Evolutionary conservation across 192 early-diverging fungal genomes (phyloP), one percentile per base, ranked within the genome.

Genomic region (Coemansia sp.): DNA sequence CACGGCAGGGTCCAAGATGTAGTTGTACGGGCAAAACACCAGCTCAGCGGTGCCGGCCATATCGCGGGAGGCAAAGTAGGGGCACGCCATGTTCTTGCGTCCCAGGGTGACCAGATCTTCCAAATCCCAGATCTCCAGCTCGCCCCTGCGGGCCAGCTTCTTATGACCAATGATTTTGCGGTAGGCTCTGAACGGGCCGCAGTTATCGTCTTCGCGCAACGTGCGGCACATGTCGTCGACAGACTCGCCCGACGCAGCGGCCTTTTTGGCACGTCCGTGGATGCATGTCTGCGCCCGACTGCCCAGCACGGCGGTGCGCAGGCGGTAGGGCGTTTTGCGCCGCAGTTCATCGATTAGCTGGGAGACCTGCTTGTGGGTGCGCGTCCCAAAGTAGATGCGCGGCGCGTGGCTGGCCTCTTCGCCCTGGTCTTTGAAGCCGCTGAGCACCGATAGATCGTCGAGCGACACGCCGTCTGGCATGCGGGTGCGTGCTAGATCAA

Each of bases 11-110:
- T 84, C 83, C 34, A 86, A 60, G 0, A 86, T 64, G 27, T 86
- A 86, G 32, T 86, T 84, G 53, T 86, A 86, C 0, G 85, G 85
- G 28, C 82, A 83, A 45, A 86, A 85, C 3, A 86, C 54, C 14
- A 86, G 50, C 4, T 86, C 79, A 4, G 83, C 83, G 2, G 21
- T 35, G 5, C 45, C 64, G 6, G 74, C 55, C 14, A 82, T 7
- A 5, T 64, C 74, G 22, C 78, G 70, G 4, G 79, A 38, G 2
- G 83, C 78, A 55, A 60, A 86, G 55, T 85, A 86, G 2, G 85
- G 78, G 21, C 85, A 86, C 2, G 63, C 77, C 27, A 38, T 22
- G 25, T 11, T n/a, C 14, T 50, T 21, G 38, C 49, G 70, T 5
- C 75, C 81, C 8, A 81, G 23, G 0, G 44, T 55, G 4, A 70